phyloP scores from a whole-genome alignment of 2,329 filamentous ascomycete species.

The Phialemoniopsis sp. region DNA sequence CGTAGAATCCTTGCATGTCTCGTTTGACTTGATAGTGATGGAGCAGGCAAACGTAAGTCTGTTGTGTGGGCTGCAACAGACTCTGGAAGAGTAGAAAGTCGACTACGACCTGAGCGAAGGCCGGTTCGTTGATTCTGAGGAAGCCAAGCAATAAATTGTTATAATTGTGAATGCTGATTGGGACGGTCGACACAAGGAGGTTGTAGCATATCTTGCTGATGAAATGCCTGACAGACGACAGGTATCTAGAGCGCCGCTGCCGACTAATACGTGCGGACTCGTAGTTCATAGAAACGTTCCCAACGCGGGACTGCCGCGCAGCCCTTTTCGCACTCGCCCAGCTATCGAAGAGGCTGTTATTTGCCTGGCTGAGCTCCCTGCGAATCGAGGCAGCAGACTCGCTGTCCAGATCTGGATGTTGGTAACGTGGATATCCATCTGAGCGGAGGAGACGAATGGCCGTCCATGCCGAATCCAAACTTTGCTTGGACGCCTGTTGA shows the following conservation, averaged over 20 bases:
- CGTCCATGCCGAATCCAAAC: slow-evolving; percentile 22
- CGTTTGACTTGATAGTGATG: slow-evolving; percentile 41
- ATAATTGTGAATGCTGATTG: slow-evolving; percentile 65
- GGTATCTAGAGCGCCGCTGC: neutral
- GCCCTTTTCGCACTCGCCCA: slow-evolving; percentile 11
- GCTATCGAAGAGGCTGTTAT: slow-evolving; percentile 15
- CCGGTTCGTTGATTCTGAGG: slow-evolving; percentile 40
- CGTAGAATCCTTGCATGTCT: slow-evolving; percentile 36
- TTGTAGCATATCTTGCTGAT: slow-evolving; percentile 58
- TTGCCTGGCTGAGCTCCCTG: slow-evolving; percentile 14
- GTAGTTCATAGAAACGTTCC: too few species aligned
- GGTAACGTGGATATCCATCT: slow-evolving; percentile 26
- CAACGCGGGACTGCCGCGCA: too few species aligned
- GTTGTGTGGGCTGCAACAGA: slow-evolving; percentile 39
- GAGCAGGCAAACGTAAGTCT: slow-evolving; percentile 44
- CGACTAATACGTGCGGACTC: too few species aligned
- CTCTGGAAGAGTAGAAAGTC: slow-evolving; percentile 42
- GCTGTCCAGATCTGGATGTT: slow-evolving; percentile 14
- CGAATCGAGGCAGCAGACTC: slow-evolving; percentile 11
- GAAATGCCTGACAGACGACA: slow-evolving; percentile 13
- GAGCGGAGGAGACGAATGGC: slow-evolving; percentile 24
- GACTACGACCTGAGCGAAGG: slow-evolving; percentile 48
- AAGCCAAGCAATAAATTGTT: slow-evolving; percentile 70
- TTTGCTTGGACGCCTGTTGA: slow-evolving; percentile 11
- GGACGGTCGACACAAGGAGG: slow-evolving; percentile 55